Evolutionary conservation across 1,284 basidiomycete species (phyloP).

Genomic region (Cutaneotrichosporon sp.): DNA sequence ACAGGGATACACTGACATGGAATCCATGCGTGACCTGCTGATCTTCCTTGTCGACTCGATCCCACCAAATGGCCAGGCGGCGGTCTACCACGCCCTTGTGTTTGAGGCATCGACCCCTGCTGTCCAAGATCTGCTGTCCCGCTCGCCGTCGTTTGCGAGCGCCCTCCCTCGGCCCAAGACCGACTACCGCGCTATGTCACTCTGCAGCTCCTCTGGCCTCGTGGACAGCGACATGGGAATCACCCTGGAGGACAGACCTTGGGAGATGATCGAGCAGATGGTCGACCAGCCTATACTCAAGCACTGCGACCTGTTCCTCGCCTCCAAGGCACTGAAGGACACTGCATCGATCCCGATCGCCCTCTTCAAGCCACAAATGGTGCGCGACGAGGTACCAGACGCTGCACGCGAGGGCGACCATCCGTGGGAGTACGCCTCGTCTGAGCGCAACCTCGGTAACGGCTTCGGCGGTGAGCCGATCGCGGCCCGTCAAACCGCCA

Average conservation of each 20-base stretch:
- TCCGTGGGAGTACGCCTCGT: constrained; percentile 34
- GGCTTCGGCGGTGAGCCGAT: constrained; percentile 43
- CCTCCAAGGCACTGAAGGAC: constrained; percentile 34
- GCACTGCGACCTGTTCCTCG: constrained; percentile 40
- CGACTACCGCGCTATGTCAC: constrained; percentile 31
- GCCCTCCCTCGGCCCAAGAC: constrained; percentile 37
- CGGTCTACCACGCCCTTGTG: constrained; percentile 31
- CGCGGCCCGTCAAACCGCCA: constrained; percentile 32
- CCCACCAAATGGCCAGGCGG: constrained; percentile 11
- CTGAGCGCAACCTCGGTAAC: constrained; percentile 46
- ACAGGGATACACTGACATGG: constrained; percentile 17
- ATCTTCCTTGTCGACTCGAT: constrained; percentile 26
- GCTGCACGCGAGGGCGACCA: background rate
- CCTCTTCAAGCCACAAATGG: constrained; percentile 42
- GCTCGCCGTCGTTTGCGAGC: constrained; percentile 23
- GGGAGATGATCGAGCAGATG: constrained; percentile 50
- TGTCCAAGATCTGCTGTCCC: constrained; percentile 26
- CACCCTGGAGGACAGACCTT: constrained; percentile 47
- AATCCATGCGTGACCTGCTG: constrained; percentile 36
- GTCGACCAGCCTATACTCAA: constrained; percentile 18
- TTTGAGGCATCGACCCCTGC: constrained; percentile 30
- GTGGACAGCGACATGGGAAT: constrained; percentile 23
- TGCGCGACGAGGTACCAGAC: constrained; percentile 38
- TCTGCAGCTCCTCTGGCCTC: constrained; percentile 23
- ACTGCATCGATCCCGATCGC: constrained; percentile 41